Evolutionary conservation across 2,329 filamentous ascomycete genomes (phyloP), one percentile per base, ranked within the genome.

Genomic region (Ramichloridium luteum): DNA sequence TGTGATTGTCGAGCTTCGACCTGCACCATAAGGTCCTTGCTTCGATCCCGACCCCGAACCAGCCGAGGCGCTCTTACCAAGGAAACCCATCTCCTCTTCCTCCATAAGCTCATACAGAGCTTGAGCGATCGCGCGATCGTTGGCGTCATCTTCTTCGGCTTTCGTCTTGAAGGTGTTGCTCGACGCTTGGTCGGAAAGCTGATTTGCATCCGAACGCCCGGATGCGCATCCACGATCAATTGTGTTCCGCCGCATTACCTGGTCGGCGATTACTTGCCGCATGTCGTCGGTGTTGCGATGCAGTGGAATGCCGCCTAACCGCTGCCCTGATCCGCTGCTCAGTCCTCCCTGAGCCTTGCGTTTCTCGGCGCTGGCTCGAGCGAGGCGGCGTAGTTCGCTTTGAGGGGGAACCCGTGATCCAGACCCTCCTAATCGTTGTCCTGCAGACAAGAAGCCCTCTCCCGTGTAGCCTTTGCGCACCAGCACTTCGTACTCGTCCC

Each of bases 61-160:
- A n/a, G n/a, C n/a, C n/a, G n/a, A n/a, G n/a, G n/a, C n/a, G n/a
- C n/a, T n/a, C n/a, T n/a, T n/a, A n/a, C n/a, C n/a, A n/a, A n/a
- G n/a, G n/a, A n/a, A n/a, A n/a, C 50, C 46, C 43, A 63, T 57
- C 41, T 75, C 70, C 39, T 93, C 85, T 51, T 93, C 76, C 50
- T 92, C 80, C 15, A 90, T 78, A 12, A 93, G 64, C 48, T 94
- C 86, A 62, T 82, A 85, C 17, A 92, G 64, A 0, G 85, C 85
- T 48, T 86, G 75, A 32, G 84, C 75, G 38, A 93, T 93, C 4
- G 86, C 86, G 14, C 72, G 68, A 34, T 93, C 83, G 46, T 93
- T 92, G 3, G 84, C 86, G 45, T 85, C 78, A 34, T 93, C 84
- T 53, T 92, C 81, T 43, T 92, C 83, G 0, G 83, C 84, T 48